Conservation (phyloP, 2,329 filamentous ascomycete genomes). For the Dactylonectria macrodidyma region DNA sequence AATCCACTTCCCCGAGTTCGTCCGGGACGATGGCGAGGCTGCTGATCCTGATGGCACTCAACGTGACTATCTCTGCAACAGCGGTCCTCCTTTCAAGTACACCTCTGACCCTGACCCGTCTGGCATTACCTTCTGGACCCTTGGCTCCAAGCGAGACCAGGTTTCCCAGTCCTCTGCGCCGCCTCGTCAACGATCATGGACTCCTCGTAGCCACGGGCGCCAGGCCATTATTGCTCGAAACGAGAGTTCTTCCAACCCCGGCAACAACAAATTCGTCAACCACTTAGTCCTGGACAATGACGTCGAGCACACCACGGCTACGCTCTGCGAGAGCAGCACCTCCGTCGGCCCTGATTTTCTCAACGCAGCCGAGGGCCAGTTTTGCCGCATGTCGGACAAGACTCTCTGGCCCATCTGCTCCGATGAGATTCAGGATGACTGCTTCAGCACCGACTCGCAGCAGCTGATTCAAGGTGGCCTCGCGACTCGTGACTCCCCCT, state of each 20-base stretch:
- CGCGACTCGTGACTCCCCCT: not conserved
- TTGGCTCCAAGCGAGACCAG: not conserved
- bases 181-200: not conserved
- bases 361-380: constrained; percentile 24
- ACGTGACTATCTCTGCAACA: constrained; percentile 38
- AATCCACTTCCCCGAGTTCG: constrained; percentile 50
- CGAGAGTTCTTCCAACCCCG: not conserved
- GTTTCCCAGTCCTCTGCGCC: not conserved
- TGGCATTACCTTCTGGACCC: constrained; percentile 25
- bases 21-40: constrained; percentile 19
- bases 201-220: not conserved
- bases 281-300: constrained; percentile 25
- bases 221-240: not conserved
- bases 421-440: constrained; percentile 11
- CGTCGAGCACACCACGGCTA: not conserved
- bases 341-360: constrained; percentile 29
- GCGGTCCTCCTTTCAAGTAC: constrained; percentile 26
- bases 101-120: constrained; percentile 26
- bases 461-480: constrained; percentile 15
- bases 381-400: constrained; percentile 36
- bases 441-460: constrained; percentile 19
- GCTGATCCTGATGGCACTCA: not conserved
- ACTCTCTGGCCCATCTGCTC: constrained; percentile 30
- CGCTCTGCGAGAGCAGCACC: constrained; percentile 26
- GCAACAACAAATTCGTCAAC: constrained; percentile 7